Conservation (phyloP, 2,329 filamentous ascomycete species). For the Xylariaceae sp. region DNA sequence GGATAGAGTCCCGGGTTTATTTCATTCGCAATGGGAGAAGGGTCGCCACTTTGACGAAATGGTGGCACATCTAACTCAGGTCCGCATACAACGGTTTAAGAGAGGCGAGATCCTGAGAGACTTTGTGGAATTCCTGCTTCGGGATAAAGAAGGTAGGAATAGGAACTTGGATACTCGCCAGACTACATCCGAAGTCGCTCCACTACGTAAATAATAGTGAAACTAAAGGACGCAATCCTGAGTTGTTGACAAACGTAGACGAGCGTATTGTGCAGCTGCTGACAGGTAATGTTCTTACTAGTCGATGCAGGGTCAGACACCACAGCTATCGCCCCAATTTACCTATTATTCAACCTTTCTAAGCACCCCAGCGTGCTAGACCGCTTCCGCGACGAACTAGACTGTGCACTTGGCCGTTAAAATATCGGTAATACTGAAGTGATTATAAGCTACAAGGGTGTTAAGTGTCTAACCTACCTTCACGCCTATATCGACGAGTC, state of each 20-base stretch:
- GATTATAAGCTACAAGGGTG: constrained; percentile 46
- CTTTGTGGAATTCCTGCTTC: constrained; percentile 55
- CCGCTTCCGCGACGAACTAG: constrained; percentile 43
- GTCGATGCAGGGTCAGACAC: constrained; percentile 49
- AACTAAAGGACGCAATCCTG: no score
- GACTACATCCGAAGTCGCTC: constrained; percentile 53
- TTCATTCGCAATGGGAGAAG: not conserved
- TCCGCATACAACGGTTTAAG: constrained; percentile 41
- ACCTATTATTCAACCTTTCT: constrained; percentile 50
- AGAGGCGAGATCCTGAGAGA: constrained; percentile 54
- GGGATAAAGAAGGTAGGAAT: constrained; percentile 38
- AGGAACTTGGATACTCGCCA: constrained; percentile 53
- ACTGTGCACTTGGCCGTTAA: constrained; percentile 41
- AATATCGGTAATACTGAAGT: constrained; percentile 39
- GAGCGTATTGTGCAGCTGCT: no score
- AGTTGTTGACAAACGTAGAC: no score
- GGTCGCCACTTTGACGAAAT: constrained; percentile 22
- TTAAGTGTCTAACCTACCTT: constrained; percentile 49
- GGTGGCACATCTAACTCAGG: constrained; percentile 41
- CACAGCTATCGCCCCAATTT: constrained; percentile 46
- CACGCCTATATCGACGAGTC: constrained; percentile 49
- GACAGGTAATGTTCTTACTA: constrained; percentile 52
- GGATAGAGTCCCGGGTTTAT: not conserved
- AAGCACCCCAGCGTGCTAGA: constrained; percentile 39
- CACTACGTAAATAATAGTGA: no score